A percentile compares a stretch with the other conserved stretches of the same genome.
phyloP scores from a whole-genome alignment of 768 basidiomycete species.

The Hypholoma fasciculare region DNA sequence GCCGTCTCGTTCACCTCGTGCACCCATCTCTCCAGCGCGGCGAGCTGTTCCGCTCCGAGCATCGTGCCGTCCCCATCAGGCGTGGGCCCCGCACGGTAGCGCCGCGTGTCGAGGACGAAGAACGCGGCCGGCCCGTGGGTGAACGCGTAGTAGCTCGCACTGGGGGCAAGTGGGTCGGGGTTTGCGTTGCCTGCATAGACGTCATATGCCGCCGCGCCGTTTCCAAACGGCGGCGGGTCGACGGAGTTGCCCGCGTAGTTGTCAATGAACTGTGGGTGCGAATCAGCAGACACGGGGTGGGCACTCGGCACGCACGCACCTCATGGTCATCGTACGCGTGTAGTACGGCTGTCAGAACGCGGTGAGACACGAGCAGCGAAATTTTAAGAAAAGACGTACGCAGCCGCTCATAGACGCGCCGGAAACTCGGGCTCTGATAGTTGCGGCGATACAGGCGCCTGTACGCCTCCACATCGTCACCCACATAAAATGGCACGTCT shows the following conservation, averaged over 20 bases:
- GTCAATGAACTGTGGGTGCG: constrained; percentile 50
- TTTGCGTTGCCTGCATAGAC: constrained; percentile 67
- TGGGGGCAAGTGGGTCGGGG: constrained; percentile 48
- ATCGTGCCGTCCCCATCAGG: constrained; percentile 55
- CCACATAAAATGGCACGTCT: constrained; percentile 65
- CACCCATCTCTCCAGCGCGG: constrained; percentile 64
- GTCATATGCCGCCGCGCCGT: constrained; percentile 58
- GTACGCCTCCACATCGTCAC: constrained; percentile 59
- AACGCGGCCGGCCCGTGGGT: constrained; percentile 67
- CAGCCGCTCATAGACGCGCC: constrained; percentile 65
- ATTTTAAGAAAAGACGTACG: constrained; percentile 44
- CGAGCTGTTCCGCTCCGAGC: constrained; percentile 67
- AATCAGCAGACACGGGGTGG: neutral
- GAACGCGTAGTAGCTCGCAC: constrained; percentile 52
- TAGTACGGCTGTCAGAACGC: constrained; percentile 49
- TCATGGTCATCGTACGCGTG: constrained; percentile 78
- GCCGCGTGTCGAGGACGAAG: constrained; percentile 74
- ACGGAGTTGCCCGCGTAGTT: constrained; percentile 52
- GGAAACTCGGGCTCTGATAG: constrained; percentile 63
- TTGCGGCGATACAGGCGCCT: constrained; percentile 66
- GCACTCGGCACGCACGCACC: constrained; percentile 26
- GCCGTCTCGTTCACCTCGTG: constrained; percentile 65
- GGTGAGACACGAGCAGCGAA: neutral
- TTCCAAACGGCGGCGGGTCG: constrained; percentile 55
- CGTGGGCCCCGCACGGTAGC: constrained; percentile 48